Evolutionary conservation across 2,329 filamentous ascomycete species (phyloP).

Genomic region (Colletotrichum trifolii): DNA sequence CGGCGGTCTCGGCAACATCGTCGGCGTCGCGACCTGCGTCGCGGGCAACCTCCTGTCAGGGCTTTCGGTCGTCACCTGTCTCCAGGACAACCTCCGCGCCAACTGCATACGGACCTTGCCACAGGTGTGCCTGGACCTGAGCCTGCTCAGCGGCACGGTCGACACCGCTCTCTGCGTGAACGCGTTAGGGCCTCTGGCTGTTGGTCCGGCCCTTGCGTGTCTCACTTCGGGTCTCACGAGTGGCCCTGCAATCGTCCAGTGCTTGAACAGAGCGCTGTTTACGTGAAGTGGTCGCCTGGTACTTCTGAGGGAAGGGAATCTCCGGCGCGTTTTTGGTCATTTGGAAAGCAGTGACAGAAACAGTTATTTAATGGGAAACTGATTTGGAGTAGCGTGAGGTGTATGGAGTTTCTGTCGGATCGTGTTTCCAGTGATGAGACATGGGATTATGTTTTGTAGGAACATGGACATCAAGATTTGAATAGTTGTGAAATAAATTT

Average conservation of each 20-base stretch:
- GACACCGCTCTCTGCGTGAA: not conserved
- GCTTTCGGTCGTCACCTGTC: not conserved
- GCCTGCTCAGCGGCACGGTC: not conserved
- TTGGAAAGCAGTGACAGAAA: too few species aligned
- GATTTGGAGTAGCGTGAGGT: too few species aligned
- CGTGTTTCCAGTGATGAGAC: too few species aligned
- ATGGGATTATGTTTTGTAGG: too few species aligned
- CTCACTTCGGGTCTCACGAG: not conserved
- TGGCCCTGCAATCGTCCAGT: not conserved
- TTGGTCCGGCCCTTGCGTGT: not conserved
- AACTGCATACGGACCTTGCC: not conserved
- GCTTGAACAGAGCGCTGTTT: not conserved
- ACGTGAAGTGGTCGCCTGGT: not conserved
- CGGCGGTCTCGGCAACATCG: not conserved
- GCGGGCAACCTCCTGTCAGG: not conserved
- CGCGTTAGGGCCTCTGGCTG: not conserved
- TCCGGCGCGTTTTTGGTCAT: slow-evolving; percentile 25
- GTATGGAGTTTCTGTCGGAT: too few species aligned
- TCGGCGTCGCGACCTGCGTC: not conserved
- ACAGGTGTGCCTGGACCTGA: not conserved
- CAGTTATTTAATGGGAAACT: too few species aligned
- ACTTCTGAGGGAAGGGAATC: slow-evolving; percentile 42
- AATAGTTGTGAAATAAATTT: too few species aligned
- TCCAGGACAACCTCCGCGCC: not conserved
- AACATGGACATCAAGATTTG: too few species aligned